These are phyloP conservation scores for Aureobasidium vineae DNA, from an alignment of 2,329 filamentous ascomycete genomes.

Conservation along the genomic window DNA sequence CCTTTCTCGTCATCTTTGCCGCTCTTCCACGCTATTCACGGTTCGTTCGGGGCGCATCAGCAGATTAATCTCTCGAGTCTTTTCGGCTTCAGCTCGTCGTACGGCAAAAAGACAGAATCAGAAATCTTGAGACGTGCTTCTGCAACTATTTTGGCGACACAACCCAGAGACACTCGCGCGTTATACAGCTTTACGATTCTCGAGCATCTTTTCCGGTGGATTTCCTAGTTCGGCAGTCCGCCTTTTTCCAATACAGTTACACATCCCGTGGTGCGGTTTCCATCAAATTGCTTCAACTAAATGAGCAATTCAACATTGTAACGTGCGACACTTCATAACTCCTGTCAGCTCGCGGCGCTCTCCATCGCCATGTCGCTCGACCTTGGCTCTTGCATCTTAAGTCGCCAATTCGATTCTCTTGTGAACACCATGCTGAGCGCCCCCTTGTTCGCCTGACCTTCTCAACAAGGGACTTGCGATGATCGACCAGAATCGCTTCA, in stretches of 20 bases:
- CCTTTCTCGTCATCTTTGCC: conserved; percentile 27
- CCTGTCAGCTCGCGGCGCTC: conserved; percentile 12
- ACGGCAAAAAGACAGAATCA: conserved; percentile 20
- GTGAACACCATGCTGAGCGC: conserved; percentile 20
- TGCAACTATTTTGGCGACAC: conserved; percentile 26
- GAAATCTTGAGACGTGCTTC: conserved; percentile 25
- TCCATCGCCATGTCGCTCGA: conserved; percentile 24
- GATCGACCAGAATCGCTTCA: background rate
- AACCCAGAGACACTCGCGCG: conserved; percentile 14
- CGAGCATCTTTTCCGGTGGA: conserved; percentile 24
- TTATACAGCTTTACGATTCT: conserved; percentile 26
- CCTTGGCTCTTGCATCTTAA: background rate
- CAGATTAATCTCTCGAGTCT: conserved; percentile 25
- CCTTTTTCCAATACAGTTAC: conserved; percentile 25
- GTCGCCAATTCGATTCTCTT: conserved; percentile 11
- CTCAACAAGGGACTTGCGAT: background rate
- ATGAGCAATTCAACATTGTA: conserved; percentile 28
- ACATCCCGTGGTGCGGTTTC: conserved; percentile 25
- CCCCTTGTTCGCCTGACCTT: background rate
- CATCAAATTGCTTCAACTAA: conserved; percentile 25
- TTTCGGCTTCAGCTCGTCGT: conserved; percentile 24
- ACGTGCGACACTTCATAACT: conserved; percentile 25
- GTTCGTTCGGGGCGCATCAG: conserved; percentile 26
- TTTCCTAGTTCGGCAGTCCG: conserved; percentile 27
- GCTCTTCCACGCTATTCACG: conserved; percentile 26